A percentile compares a stretch with the other conserved stretches of the same genome.
Evolutionary conservation across 2,329 filamentous ascomycete genomes (phyloP).

Genomic region (Thielaviopsis ethacetica): DNA sequence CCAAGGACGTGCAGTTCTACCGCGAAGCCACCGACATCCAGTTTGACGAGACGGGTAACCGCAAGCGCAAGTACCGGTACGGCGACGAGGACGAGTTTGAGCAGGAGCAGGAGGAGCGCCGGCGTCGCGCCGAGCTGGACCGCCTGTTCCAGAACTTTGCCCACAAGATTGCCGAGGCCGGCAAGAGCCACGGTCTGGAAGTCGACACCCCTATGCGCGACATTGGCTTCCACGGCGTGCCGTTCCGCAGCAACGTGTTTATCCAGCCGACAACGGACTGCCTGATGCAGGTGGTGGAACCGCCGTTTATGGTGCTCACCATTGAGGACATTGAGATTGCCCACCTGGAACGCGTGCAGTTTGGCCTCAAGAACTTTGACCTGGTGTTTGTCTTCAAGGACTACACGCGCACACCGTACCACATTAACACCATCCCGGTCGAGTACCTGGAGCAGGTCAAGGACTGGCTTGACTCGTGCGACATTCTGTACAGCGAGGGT

Average conservation of each 20-base stretch:
- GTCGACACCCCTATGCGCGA: slow-evolving; percentile 96
- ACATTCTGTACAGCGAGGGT: slow-evolving; percentile 87
- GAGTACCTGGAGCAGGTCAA: slow-evolving; percentile 91
- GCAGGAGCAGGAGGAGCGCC: slow-evolving; percentile 89
- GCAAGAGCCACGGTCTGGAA: slow-evolving; percentile 74
- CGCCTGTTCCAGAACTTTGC: slow-evolving; percentile 91
- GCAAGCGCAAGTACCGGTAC: slow-evolving; percentile 93
- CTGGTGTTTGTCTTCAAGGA: slow-evolving; percentile 98
- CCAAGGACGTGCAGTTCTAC: slow-evolving; percentile 96
- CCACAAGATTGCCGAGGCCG: slow-evolving; percentile 93
- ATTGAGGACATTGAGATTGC: slow-evolving; percentile 93
- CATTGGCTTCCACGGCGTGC: slow-evolving; percentile 91
- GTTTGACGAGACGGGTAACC: slow-evolving; percentile 95
- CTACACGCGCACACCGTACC: slow-evolving; percentile 74
- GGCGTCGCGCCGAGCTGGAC: slow-evolving; percentile 80
- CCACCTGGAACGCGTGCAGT: slow-evolving; percentile 88
- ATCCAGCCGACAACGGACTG: slow-evolving; percentile 95
- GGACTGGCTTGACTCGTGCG: slow-evolving; percentile 91
- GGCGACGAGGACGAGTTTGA: slow-evolving; percentile 98
- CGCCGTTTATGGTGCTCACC: slow-evolving; percentile 89
- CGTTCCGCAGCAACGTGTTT: slow-evolving; percentile 86
- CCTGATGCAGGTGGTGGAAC: slow-evolving; percentile 89
- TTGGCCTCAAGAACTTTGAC: slow-evolving; percentile 97
- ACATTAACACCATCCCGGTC: slow-evolving; percentile 96
- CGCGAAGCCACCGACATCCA: slow-evolving; percentile 96